Evolutionary conservation across 345 rosid species (phyloP).

Genomic region (Acer negundo): DNA sequence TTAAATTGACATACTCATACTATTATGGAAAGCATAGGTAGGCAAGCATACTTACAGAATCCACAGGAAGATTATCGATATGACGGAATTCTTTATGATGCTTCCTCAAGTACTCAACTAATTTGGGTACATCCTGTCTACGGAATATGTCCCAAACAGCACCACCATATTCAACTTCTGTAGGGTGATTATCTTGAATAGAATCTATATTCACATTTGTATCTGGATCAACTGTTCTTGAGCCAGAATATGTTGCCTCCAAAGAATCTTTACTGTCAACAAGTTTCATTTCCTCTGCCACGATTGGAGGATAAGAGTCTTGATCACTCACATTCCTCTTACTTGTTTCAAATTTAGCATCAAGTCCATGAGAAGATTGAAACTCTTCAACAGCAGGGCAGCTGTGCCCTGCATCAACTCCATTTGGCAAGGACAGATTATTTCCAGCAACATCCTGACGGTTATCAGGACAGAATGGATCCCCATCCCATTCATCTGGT

Average conservation of each 20-base stretch:
- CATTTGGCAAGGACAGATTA: background rate
- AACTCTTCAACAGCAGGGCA: constrained; percentile 15
- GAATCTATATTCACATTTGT: constrained; percentile 13
- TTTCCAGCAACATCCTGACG: constrained; percentile 1
- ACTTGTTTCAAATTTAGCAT: background rate
- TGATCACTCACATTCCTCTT: constrained; percentile 9
- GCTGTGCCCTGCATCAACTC: background rate
- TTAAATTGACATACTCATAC: constrained; percentile 4
- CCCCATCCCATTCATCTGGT: background rate
- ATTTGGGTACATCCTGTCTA: constrained; percentile 57
- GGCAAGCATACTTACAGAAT: constrained; percentile 38
- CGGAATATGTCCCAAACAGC: constrained; percentile 70
- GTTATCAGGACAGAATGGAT: background rate
- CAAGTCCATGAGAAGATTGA: constrained; percentile 3
- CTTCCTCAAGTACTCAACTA: constrained; percentile 44
- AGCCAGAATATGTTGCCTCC: constrained; percentile 12
- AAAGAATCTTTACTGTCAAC: constrained; percentile 1
- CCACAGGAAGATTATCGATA: constrained; percentile 38
- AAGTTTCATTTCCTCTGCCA: background rate
- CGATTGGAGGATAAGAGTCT: background rate
- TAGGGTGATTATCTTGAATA: constrained; percentile 12
- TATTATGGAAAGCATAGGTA: constrained; percentile 3
- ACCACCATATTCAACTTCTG: constrained; percentile 36
- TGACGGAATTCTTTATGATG: constrained; percentile 46
- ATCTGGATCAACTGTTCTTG: constrained; percentile 5